Conservation (phyloP, 345 rosid genomes). For the Camelina hispida region DNA sequence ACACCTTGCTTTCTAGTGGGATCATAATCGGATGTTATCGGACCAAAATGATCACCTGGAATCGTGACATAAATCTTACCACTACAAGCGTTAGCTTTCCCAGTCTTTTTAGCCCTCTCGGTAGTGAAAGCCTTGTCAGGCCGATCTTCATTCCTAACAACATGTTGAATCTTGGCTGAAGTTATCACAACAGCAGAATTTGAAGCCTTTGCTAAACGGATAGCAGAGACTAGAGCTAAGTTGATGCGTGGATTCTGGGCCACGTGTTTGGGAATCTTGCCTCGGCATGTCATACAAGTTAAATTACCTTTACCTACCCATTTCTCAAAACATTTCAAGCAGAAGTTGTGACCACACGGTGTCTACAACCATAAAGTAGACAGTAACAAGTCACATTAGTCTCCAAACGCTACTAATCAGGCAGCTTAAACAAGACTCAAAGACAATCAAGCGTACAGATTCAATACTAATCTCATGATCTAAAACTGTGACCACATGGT, state of each 20-base stretch:
- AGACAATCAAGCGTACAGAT: background rate
- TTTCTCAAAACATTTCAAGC: slow-evolving; percentile 69
- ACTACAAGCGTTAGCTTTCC: no score
- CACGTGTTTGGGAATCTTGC: slow-evolving; percentile 48
- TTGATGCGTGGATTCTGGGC: slow-evolving; percentile 69
- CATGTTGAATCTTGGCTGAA: slow-evolving; percentile 42
- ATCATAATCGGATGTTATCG: no score
- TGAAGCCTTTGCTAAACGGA: slow-evolving; percentile 61
- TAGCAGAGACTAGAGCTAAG: slow-evolving; percentile 56
- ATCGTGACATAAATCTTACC: no score
- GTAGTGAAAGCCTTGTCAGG: slow-evolving; percentile 77
- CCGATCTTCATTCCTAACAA: slow-evolving; percentile 54
- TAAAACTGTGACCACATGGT: slow-evolving; percentile 65
- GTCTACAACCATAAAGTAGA: slow-evolving; percentile 51
- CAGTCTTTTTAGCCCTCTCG: slow-evolving; percentile 51
- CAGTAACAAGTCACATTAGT: background rate
- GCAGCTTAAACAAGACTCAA: no score
- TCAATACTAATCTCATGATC: background rate
- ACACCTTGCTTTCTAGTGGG: no score
- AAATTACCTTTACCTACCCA: slow-evolving; percentile 61
- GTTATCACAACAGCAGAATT: slow-evolving; percentile 29
- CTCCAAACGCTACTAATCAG: background rate
- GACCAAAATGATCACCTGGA: no score
- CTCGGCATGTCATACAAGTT: slow-evolving; percentile 65
- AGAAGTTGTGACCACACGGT: slow-evolving; percentile 86